Evolutionary conservation across 148 eudicot species (phyloP), one percentile per base, ranked within the genome.

Genomic region (Dysphania ambrosioides): DNA sequence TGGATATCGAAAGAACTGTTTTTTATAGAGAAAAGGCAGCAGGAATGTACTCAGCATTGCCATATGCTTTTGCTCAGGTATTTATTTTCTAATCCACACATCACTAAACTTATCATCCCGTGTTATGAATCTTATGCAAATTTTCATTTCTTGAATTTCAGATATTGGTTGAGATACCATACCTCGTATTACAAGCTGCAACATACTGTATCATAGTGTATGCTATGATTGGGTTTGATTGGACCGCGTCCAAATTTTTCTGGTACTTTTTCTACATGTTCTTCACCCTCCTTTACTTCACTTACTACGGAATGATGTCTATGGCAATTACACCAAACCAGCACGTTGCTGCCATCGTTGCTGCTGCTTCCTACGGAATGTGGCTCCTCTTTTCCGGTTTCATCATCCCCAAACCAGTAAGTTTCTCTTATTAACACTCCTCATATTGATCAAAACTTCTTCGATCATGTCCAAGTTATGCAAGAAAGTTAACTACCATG

Each of bases 21-120:
- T 92, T 86, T 71, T 86, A 92, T 42, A 84, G 94, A 81, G 97
- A 92, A 78, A 80, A 87, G 78, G 92, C 94, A 26, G 92, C 94
- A 27, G 91, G 97, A 32, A 83, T 93, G 93, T 93, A 88, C 76
- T 93, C 97, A 0, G 88, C 91, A 8, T 66, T 88, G 64, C 90
- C 97, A 53, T 93, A 90, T 72, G 97, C 96, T 70, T 87, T 93
- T 31, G 88, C 89, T 67, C 97, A 90, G 97, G 87, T 77, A 0
- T n/a, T n/a, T n/a, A n/a, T n/a, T n/a, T n/a, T n/a, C n/a, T n/a
- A n/a, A n/a, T n/a, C n/a, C n/a, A n/a, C n/a, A n/a, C n/a, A n/a
- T n/a, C n/a, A n/a, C n/a, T n/a, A n/a, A n/a, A n/a, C n/a, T n/a
- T n/a, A n/a, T n/a, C n/a, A n/a, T n/a, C n/a, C n/a, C n/a, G n/a